Evolutionary conservation across 2,329 filamentous ascomycete species (phyloP), one percentile per base, ranked within the genome.

Genomic region (Cadophora luteo-olivacea): DNA sequence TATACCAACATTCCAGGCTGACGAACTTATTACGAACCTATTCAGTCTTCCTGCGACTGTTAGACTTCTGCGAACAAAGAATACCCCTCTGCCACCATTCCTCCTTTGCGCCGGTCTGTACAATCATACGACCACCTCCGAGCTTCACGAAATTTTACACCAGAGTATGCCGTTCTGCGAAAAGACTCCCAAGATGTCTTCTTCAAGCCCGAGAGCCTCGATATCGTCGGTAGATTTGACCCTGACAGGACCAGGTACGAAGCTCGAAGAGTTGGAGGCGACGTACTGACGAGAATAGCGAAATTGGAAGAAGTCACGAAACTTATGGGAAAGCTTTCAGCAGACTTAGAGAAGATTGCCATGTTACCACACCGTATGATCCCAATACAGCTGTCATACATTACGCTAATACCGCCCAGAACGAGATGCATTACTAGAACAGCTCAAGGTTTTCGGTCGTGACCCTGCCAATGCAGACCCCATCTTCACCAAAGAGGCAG

Each of bases 401-500:
- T 4, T 38, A 52, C 52, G 61, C 58, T 72, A 45, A 73, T 61
- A 25, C 48, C 55, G 12, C 24, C 19, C 70, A 93, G 92, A 92
- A 76, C 86, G 89, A 70, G 86, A 88, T 74, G 80, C 84, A 11
- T 82, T 84, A 14, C 79, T 91, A 4, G 88, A 91, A 72, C 82
- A 93, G 74, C 84, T 97, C 61, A 97, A 97, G 80, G 83, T 94
- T 38, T 87, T 92, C 75, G 91, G 94, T 7, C 89, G 94, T 69
- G 89, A 91, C 74, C 87, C 90, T 8, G 83, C 82, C 36, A 85
- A 92, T 79, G 89, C 94, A 33, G 91, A 91, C 68, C 91, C 93
- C 0, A 95, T 98, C 68, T 97, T 96, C 80, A 91, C 91, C n/a
- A 86, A 87, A 79, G 83, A 91, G 80, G 93, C 92, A 84, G 72